phyloP scores from a whole-genome alignment of 345 rosid species.

The Populus tremula region DNA sequence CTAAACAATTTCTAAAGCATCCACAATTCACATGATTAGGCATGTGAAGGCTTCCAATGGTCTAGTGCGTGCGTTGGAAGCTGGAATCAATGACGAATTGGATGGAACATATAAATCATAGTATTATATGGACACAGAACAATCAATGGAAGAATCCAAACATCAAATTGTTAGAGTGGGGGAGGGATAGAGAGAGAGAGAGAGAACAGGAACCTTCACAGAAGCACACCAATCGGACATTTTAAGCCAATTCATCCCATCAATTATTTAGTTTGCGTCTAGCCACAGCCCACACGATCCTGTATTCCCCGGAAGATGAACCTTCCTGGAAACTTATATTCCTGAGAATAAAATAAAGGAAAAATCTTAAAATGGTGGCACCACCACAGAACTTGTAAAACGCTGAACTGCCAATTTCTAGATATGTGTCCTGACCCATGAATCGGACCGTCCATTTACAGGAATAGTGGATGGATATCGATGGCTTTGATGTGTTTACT shows the following conservation, averaged over 20 bases:
- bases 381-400: neutral
- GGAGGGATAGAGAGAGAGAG: neutral
- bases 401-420: neutral
- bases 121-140: neutral
- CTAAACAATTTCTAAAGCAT: too few relatives aligned
- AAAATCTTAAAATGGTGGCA: neutral
- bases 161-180: neutral
- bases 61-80: neutral
- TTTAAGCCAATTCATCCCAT: slow-evolving; percentile 11
- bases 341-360: neutral
- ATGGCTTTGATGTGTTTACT: neutral
- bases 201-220: slow-evolving; percentile 40
- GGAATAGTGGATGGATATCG: neutral
- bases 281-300: neutral
- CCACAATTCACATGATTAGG: neutral
- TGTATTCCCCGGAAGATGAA: slow-evolving; percentile 20
- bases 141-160: slow-evolving; percentile 22
- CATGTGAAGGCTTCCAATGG: neutral
- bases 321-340: slow-evolving; percentile 43
- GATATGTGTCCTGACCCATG: neutral
- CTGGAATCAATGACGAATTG: neutral
- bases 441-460: slow-evolving; percentile 4
- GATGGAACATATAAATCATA: neutral
- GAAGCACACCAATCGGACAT: slow-evolving; percentile 26
- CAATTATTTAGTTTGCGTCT: slow-evolving; percentile 4